These are phyloP conservation scores for Paraphaeosphaeria minitans DNA, from an alignment of 2,329 filamentous ascomycete genomes.

Conservation along the genomic window DNA sequence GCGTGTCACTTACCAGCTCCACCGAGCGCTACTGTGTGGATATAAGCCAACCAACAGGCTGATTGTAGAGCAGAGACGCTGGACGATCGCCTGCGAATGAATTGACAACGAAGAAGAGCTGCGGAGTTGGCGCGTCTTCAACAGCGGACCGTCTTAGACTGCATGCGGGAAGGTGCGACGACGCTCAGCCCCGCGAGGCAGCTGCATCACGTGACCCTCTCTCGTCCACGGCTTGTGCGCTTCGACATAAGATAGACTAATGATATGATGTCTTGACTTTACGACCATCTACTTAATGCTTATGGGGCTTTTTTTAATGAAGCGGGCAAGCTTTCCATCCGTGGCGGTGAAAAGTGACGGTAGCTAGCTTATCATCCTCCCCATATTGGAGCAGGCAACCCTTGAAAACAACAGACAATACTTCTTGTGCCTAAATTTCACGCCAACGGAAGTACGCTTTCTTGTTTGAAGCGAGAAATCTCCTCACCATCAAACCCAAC, in stretches of 20 bases:
- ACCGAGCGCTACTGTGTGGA: conserved; percentile 6
- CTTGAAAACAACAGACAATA: neutral
- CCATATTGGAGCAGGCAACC: neutral
- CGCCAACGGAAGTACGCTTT: neutral
- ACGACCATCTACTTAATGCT: neutral
- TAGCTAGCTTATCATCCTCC: neutral
- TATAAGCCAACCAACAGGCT: conserved; percentile 7
- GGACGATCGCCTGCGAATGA: conserved; percentile 8
- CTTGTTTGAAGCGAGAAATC: conserved; percentile 14
- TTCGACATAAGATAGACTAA: neutral
- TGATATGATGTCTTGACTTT: neutral
- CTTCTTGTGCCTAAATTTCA: neutral
- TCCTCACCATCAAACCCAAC: conserved; percentile 36
- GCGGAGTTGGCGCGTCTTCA: conserved; percentile 13
- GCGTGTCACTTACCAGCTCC: conserved; percentile 7
- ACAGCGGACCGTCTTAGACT: conserved; percentile 6
- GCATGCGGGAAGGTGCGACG: conserved; percentile 11
- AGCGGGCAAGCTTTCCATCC: too few species aligned
- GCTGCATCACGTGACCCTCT: neutral
- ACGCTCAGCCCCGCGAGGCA: neutral
- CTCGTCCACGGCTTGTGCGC: neutral
- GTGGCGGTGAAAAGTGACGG: too few species aligned
- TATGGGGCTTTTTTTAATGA: too few species aligned
- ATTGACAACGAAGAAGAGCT: conserved; percentile 9
- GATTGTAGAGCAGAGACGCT: conserved; percentile 12